These are phyloP conservation scores for Silybum marianum DNA, from an alignment of 129 eudicot species.

Conservation along the genomic window DNA sequence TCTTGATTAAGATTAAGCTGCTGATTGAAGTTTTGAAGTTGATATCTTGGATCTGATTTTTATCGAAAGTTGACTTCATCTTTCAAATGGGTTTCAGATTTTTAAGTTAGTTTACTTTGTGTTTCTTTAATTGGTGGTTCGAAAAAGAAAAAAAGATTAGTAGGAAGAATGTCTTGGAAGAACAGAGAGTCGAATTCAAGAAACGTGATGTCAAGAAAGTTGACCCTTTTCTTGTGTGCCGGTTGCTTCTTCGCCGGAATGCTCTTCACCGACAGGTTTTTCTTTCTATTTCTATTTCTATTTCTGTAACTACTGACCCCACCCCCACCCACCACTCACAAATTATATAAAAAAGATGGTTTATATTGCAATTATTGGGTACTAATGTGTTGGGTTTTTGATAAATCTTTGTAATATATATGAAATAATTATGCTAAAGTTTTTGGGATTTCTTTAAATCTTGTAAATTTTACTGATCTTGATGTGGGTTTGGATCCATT, in stretches of 20 bases:
- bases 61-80: constrained; percentile 19
- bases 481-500: background rate
- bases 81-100: constrained; percentile 25
- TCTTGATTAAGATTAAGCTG: background rate
- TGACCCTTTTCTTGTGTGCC: constrained; percentile 67
- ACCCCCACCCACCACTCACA: constrained; percentile 12
- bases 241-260: constrained; percentile 92
- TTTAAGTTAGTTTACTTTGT: constrained; percentile 2
- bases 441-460: background rate
- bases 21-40: constrained; percentile 5
- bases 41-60: constrained; percentile 21
- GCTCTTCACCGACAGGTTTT: constrained; percentile 97
- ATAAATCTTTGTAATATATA: constrained; percentile 3
- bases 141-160: background rate
- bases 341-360: background rate
- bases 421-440: constrained; percentile 4
- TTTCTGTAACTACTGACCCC: constrained; percentile 24
- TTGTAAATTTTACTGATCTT: background rate
- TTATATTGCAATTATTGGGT: constrained; percentile 22
- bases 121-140: background rate
- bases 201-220: constrained; percentile 53
- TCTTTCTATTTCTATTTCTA: background rate
- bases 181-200: constrained; percentile 60
- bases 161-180: constrained; percentile 70
- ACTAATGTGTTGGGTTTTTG: constrained; percentile 2